Evolutionary conservation across 2,329 filamentous ascomycete species (phyloP).

Genomic region (Emmonsia crescens): DNA sequence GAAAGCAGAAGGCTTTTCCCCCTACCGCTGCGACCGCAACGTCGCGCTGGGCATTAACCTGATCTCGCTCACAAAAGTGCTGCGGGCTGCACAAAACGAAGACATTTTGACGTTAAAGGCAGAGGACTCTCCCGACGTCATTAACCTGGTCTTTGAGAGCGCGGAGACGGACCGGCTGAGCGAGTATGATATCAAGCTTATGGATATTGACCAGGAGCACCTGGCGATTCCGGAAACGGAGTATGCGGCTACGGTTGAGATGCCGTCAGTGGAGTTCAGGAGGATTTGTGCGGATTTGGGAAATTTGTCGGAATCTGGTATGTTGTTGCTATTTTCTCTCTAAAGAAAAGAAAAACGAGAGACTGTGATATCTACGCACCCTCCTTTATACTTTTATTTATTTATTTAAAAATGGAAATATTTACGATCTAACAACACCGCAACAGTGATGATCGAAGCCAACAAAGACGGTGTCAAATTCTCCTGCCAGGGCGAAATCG

Average conservation of each 20-base stretch:
- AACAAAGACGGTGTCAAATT: conserved; percentile 97
- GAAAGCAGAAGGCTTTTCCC: conserved; percentile 86
- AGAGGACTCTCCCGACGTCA: conserved; percentile 87
- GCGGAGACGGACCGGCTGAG: conserved; percentile 77
- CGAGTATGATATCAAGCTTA: conserved; percentile 99
- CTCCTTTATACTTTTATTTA: neutral
- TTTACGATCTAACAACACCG: neutral
- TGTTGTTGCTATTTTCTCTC: conserved; percentile 19
- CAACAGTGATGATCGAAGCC: conserved; percentile 80
- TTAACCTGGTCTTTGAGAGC: conserved; percentile 95
- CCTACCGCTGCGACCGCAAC: conserved; percentile 97
- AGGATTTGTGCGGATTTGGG: conserved; percentile 89
- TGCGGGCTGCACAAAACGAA: conserved; percentile 86
- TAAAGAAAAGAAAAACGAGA: neutral
- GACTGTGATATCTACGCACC: neutral
- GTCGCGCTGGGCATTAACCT: conserved; percentile 97
- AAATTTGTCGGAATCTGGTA: conserved; percentile 91
- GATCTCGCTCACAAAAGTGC: conserved; percentile 89
- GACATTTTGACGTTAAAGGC: conserved; percentile 95
- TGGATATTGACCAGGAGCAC: conserved; percentile 99
- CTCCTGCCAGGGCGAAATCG: conserved; percentile 84
- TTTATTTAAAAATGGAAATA: neutral
- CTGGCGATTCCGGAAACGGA: conserved; percentile 98
- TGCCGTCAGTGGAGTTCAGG: conserved; percentile 85
- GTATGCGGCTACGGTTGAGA: conserved; percentile 79